A percentile compares a stretch with the other conserved stretches of the same genome.
Conservation (phyloP, 352 stramenopile genomes). For the Pythium biforme region DNA sequence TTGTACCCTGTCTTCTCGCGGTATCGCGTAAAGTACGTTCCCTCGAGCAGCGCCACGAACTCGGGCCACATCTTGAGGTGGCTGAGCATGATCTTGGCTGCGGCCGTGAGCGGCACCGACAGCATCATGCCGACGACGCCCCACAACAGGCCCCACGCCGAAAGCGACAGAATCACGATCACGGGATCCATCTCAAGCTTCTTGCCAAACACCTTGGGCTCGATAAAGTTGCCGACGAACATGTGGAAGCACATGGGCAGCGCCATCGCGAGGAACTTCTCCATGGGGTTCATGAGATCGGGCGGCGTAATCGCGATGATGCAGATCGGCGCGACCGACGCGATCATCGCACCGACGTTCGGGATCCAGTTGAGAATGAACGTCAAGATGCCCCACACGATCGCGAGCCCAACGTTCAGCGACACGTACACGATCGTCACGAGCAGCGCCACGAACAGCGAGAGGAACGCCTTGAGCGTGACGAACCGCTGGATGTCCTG, state of each 20-base stretch:
- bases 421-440: constrained; percentile 90
- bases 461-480: constrained; percentile 87
- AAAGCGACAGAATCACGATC: constrained; percentile 85
- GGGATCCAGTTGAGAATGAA: constrained; percentile 91
- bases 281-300: constrained; percentile 86
- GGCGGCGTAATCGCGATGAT: constrained; percentile 87
- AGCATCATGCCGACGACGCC: constrained; percentile 90
- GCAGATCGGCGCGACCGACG: constrained; percentile 73
- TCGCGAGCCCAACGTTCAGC: constrained; percentile 83
- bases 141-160: constrained; percentile 85
- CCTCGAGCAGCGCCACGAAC: constrained; percentile 84
- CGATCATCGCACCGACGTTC: constrained; percentile 88
- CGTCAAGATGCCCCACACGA: constrained; percentile 88
- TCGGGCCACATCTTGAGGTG: constrained; percentile 85
- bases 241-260: constrained; percentile 89
- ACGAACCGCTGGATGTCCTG: constrained; percentile 89
- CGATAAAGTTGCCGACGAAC: constrained; percentile 89
- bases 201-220: constrained; percentile 84
- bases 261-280: constrained; percentile 85
- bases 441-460: constrained; percentile 82
- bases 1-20: constrained; percentile 68
- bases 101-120: constrained; percentile 80
- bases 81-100: constrained; percentile 87
- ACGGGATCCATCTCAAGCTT: constrained; percentile 87
- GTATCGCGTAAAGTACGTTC: constrained; percentile 83